Base-by-base conservation (phyloP, 306 rosid species). In the Quercus dentata region DNA sequence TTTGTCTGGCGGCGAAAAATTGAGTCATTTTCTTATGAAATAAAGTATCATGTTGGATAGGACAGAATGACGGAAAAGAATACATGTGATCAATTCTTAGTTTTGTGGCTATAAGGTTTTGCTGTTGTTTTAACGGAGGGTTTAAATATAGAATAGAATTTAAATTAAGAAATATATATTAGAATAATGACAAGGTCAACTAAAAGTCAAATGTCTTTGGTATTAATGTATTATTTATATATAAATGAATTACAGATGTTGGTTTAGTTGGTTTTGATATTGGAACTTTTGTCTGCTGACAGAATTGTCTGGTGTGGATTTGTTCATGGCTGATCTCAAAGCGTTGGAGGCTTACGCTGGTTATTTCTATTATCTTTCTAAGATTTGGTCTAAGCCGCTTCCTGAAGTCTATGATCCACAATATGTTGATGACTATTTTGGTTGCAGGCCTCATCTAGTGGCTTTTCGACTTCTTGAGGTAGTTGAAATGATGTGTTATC, bases 351-450 rank as follows among this genome's bases (percentile, higher is more conserved):
- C 93, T 61, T 92, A 92, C 69, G 94, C 90, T 71, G 74, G 82
- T 55, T 94, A 92, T 82, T 91, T 87, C 75, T 92, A 89, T 71
- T 80, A 76, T 80, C 77, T 84, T 64, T 87, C 94, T 51, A 92
- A 90, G 87, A 33, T 88, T 20, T 94, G 99, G 97, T 88, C 99
- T 30, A 94, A 84, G 77, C 99, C 99, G 17, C 97, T 92, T 76
- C 99, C 99, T 56, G 92, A 91, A 89, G 90, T 72, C 73, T 92
- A 94, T 82, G 97, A 94, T 81, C 90, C 97, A 25, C 81, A 90
- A 76, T 79, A 82, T 68, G 86, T 92, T 85, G 92, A 90, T 76
- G 91, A 79, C 65, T 94, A 94, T 87, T 94, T 94, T 82, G 82
- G 75, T 58, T 82, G 84, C 70, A 85, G 99, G 87, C 99, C 99